Evolutionary conservation across 768 basidiomycete species (phyloP).

Genomic region (Mycena kentingensis): DNA sequence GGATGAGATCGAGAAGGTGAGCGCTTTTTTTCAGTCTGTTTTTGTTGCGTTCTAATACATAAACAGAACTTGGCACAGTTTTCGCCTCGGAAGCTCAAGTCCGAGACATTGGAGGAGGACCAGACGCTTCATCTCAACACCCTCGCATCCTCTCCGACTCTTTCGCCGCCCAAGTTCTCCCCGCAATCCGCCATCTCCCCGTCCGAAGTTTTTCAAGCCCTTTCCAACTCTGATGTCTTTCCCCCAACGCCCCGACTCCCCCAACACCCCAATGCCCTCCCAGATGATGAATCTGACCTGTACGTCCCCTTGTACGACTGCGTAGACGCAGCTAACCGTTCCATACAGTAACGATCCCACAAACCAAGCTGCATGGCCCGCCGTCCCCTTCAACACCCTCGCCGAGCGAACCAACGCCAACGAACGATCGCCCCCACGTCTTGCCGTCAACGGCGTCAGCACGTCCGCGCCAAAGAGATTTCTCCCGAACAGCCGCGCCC

Average conservation of each 20-base stretch:
- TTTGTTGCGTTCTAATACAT: not conserved
- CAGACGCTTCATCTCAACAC: conserved; percentile 22
- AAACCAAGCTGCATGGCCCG: conserved; percentile 40
- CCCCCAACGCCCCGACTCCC: conserved; percentile 42
- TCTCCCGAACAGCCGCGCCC: conserved; percentile 26
- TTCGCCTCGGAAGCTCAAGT: conserved; percentile 55
- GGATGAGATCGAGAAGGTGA: conserved; percentile 76
- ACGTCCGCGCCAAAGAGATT: conserved; percentile 58
- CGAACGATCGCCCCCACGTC: conserved; percentile 55
- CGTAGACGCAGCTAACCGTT: not conserved
- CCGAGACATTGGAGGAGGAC: conserved; percentile 40
- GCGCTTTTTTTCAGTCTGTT: conserved; percentile 4
- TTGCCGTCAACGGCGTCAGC: conserved; percentile 71
- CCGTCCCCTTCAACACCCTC: conserved; percentile 45
- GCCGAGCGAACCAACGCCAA: conserved; percentile 23
- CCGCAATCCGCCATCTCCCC: conserved; percentile 30
- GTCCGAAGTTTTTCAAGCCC: conserved; percentile 20
- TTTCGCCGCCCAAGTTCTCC: conserved; percentile 36
- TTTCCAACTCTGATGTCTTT: conserved; percentile 33
- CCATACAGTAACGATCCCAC: conserved; percentile 13
- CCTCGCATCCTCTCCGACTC: conserved; percentile 24
- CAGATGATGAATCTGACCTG: conserved; percentile 9
- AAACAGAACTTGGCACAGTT: conserved; percentile 63
- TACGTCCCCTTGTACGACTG: not conserved
- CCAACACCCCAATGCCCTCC: conserved; percentile 29